Evolutionary conservation across 768 basidiomycete species (phyloP).

Genomic region (Hypsizygus marmoreus): DNA sequence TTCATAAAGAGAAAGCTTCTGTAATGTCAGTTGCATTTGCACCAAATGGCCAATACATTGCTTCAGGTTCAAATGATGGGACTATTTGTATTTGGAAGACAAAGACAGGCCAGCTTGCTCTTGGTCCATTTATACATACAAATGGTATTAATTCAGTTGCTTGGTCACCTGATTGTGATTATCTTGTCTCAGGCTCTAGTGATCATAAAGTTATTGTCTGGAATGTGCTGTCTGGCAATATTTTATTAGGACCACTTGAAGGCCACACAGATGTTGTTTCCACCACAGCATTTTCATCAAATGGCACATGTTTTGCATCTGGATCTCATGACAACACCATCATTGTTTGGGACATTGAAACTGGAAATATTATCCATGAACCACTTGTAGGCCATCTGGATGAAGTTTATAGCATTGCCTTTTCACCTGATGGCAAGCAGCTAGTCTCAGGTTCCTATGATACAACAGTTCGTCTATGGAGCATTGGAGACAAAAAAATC

Average conservation of each 20-base stretch:
- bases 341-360: neutral
- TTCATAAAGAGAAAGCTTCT: too few species aligned
- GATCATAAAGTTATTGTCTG: too few species aligned
- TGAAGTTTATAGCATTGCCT: neutral
- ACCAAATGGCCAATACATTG: too few species aligned
- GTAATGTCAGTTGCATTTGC: too few species aligned
- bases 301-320: neutral
- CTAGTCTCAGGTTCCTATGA: neutral
- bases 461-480: neutral
- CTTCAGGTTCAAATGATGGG: too few species aligned
- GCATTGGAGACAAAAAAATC: too few species aligned
- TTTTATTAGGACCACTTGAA: neutral
- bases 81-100: too few species aligned
- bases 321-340: neutral
- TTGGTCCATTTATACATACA: neutral
- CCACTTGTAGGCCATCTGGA: neutral
- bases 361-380: neutral
- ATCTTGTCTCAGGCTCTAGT: too few species aligned
- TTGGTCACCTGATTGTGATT: too few species aligned
- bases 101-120: neutral
- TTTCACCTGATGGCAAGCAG: neutral
- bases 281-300: neutral
- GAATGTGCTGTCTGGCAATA: too few species aligned
- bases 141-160: slow-evolving; percentile 1
- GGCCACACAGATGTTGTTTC: neutral